Evolutionary conservation across 2,329 filamentous ascomycete genomes (phyloP).

Genomic region (Monilinia polystroma): DNA sequence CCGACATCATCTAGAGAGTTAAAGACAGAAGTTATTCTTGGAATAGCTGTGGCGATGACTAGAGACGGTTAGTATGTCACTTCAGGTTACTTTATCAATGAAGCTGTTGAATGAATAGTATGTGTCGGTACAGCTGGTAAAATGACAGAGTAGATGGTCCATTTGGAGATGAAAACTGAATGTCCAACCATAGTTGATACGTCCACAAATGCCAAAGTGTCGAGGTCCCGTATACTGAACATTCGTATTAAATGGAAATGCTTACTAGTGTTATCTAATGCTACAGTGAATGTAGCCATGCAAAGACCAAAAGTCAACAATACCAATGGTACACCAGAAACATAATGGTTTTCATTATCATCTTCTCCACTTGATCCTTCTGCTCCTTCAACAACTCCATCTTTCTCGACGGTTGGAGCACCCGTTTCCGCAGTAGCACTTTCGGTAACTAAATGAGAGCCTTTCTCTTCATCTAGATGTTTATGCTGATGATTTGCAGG

Average conservation of each 20-base stretch:
- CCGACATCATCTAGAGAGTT: constrained; percentile 44
- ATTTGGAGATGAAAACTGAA: background rate
- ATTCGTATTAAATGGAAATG: constrained; percentile 27
- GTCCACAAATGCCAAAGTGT: background rate
- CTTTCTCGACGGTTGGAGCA: constrained; percentile 3
- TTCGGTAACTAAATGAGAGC: constrained; percentile 6
- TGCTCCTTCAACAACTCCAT: constrained; percentile 4
- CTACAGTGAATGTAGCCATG: constrained; percentile 42
- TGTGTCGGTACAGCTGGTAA: too few relatives aligned
- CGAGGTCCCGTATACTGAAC: background rate
- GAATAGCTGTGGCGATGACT: constrained; percentile 43
- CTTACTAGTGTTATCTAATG: constrained; percentile 40
- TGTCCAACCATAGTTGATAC: background rate
- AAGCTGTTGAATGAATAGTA: background rate
- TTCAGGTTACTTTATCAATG: background rate
- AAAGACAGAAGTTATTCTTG: constrained; percentile 45
- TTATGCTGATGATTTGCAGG: background rate
- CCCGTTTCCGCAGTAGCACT: constrained; percentile 2
- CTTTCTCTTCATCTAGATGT: background rate
- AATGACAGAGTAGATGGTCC: background rate
- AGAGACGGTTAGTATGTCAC: background rate
- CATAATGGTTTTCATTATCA: constrained; percentile 34
- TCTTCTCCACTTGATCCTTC: constrained; percentile 24
- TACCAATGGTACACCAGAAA: constrained; percentile 35
- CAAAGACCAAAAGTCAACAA: constrained; percentile 50